Percentiles rank a stretch among this genome's conserved stretches.
Evolutionary conservation across 2,329 filamentous ascomycete species (phyloP).

Genomic region (Penicillium sp.): DNA sequence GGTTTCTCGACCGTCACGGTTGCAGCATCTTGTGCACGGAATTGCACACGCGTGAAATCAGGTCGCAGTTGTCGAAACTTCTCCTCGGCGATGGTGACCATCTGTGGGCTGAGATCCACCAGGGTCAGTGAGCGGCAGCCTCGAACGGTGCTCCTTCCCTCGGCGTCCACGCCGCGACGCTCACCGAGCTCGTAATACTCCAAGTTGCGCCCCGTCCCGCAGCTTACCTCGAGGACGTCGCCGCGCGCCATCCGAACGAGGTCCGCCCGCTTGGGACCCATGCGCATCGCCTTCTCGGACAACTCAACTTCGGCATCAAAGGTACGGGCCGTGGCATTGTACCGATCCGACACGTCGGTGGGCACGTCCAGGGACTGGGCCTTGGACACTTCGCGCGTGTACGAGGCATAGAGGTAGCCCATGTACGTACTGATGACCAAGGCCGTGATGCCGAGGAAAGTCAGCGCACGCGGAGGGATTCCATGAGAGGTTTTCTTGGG

Average conservation of each 20-base stretch:
- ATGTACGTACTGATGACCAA: conserved; percentile 41
- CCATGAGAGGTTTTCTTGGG: conserved; percentile 3
- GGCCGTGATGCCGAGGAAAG: conserved; percentile 33
- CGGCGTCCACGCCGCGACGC: conserved; percentile 25
- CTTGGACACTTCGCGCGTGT: conserved; percentile 32
- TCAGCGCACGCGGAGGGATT: conserved; percentile 30
- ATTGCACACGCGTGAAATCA: conserved; percentile 26
- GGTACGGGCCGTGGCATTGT: conserved; percentile 37
- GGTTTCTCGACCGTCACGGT: conserved; percentile 22
- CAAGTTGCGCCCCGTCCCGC: conserved; percentile 46
- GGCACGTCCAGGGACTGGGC: conserved; percentile 30
- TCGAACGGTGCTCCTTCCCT: conserved; percentile 24
- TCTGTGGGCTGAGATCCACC: conserved; percentile 44
- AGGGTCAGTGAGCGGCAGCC: conserved; percentile 42
- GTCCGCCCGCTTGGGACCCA: conserved; percentile 37
- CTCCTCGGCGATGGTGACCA: conserved; percentile 41
- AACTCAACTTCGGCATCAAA: conserved; percentile 44
- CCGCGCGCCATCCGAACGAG: conserved; percentile 40
- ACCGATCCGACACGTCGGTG: conserved; percentile 43
- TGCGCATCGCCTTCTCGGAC: conserved; percentile 39
- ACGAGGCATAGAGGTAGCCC: conserved; percentile 40
- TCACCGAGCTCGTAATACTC: conserved; percentile 41
- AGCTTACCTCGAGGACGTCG: conserved; percentile 46
- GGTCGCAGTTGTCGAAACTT: conserved; percentile 39
- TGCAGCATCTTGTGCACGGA: conserved; percentile 33